Evolutionary conservation across 208 protist genomes (phyloP).

Genomic region (Leishmania martiniquensis): DNA sequence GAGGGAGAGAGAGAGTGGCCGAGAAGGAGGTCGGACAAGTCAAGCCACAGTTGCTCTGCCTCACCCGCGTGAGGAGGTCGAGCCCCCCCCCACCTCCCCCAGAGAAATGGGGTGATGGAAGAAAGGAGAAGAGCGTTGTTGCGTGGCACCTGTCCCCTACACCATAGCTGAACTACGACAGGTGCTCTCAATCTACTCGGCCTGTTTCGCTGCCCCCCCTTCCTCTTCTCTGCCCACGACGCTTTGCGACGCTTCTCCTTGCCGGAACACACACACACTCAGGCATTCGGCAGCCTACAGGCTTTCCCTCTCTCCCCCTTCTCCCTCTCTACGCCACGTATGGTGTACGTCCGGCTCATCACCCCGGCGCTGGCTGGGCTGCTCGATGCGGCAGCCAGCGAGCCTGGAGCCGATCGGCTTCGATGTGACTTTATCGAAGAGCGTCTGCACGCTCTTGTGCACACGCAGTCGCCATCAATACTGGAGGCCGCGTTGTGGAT

Average conservation of each 20-base stretch:
- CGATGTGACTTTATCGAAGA: constrained; percentile 13
- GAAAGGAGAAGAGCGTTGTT: too few relatives aligned
- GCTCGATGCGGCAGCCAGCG: constrained; percentile 15
- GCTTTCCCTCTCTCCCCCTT: not conserved
- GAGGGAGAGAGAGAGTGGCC: not conserved
- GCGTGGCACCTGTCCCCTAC: not conserved
- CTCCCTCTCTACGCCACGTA: not conserved
- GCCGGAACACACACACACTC: not conserved
- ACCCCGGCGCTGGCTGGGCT: constrained; percentile 25
- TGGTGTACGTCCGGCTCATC: constrained; percentile 30
- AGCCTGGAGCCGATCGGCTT: not conserved
- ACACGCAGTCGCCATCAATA: constrained; percentile 26
- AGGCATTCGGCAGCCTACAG: not conserved
- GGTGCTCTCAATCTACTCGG: not conserved
- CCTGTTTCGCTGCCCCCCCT: too few relatives aligned
- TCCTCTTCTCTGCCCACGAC: not conserved
- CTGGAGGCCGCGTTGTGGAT: constrained; percentile 34
- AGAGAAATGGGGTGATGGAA: not conserved
- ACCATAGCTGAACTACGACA: not conserved
- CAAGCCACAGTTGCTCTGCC: too few relatives aligned
- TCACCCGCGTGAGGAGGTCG: too few relatives aligned
- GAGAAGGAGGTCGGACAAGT: not conserved
- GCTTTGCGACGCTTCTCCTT: not conserved
- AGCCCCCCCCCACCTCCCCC: not conserved
- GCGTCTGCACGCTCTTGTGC: constrained; percentile 25